These are phyloP conservation scores for Colletotrichum endophyticum DNA, from an alignment of 2,329 filamentous ascomycete genomes.

Conservation along the genomic window DNA sequence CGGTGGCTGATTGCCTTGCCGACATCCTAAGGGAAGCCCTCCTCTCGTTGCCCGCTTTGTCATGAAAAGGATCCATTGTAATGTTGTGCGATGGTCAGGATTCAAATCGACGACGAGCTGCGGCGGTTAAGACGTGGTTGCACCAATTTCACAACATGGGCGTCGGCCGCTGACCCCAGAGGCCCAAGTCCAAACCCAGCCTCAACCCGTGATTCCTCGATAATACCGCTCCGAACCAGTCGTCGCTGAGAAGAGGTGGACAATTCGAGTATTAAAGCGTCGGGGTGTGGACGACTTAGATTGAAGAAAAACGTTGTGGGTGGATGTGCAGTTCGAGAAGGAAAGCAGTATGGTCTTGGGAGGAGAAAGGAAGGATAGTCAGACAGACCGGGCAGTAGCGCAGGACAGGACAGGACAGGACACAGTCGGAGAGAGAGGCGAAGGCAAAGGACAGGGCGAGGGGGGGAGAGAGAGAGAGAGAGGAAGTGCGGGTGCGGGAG, in stretches of 20 bases:
- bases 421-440: not conserved
- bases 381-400: not conserved
- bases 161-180: conserved; percentile 10
- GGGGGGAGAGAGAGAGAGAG: not conserved
- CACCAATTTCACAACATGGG: conserved; percentile 17
- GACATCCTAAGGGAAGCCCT: conserved; percentile 48
- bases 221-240: not conserved
- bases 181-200: conserved; percentile 9
- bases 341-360: not conserved
- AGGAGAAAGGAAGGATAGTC: not conserved
- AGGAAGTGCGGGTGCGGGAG: conserved; percentile 13
- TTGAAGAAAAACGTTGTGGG: not conserved
- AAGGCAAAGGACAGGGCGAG: not conserved
- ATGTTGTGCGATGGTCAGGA: conserved; percentile 1
- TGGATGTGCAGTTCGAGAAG: not conserved
- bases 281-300: not conserved
- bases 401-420: not conserved
- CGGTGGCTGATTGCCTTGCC: conserved; percentile 38
- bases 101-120: conserved; percentile 3
- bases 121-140: not conserved
- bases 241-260: not conserved
- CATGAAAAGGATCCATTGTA: conserved; percentile 45
- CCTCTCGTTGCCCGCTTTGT: conserved; percentile 44
- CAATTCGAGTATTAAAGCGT: not conserved
- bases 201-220: conserved; percentile 1